Conservation (phyloP, 1,284 basidiomycete genomes). For the Apiotrichum veenhuisii region DNA sequence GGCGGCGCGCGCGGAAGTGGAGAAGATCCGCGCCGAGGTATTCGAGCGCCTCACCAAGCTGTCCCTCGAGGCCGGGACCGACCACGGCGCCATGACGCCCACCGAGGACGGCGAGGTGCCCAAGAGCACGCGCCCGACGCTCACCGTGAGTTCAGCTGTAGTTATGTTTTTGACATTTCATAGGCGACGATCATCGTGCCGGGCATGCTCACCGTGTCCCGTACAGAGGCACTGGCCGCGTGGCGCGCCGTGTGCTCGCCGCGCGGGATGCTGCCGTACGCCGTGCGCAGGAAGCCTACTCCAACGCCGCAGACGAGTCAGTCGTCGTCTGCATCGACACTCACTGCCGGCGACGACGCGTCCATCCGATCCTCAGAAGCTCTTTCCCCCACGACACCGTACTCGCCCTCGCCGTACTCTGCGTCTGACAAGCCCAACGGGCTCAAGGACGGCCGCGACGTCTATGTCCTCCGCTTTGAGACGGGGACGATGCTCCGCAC, state of each 20-base stretch:
- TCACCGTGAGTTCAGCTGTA: slow-evolving; percentile 37
- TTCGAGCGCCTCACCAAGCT: slow-evolving; percentile 5
- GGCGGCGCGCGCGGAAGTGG: slow-evolving; percentile 9
- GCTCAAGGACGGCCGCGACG: slow-evolving; percentile 48
- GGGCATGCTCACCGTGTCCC: slow-evolving; percentile 51
- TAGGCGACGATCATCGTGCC: slow-evolving; percentile 53
- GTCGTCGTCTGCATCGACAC: not conserved
- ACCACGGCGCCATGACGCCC: not conserved
- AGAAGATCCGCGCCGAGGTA: slow-evolving; percentile 10
- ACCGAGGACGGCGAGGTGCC: slow-evolving; percentile 10
- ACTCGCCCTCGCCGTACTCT: not conserved
- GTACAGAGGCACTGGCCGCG: slow-evolving; percentile 49
- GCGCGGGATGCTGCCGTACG: not conserved
- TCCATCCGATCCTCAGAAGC: not conserved
- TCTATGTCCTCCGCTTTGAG: slow-evolving; percentile 50
- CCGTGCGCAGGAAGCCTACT: not conserved
- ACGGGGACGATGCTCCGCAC: slow-evolving; percentile 50
- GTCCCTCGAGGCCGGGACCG: slow-evolving; percentile 8
- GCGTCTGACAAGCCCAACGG: slow-evolving; percentile 11
- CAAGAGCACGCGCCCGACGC: slow-evolving; percentile 36
- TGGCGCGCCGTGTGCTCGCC: slow-evolving; percentile 44
- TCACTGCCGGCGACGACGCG: not conserved
- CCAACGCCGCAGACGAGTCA: not conserved
- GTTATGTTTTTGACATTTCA: not conserved
- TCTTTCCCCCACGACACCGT: not conserved